Conservation (phyloP, 2,329 filamentous ascomycete species). For the Sodiomyces alkalinus region DNA sequence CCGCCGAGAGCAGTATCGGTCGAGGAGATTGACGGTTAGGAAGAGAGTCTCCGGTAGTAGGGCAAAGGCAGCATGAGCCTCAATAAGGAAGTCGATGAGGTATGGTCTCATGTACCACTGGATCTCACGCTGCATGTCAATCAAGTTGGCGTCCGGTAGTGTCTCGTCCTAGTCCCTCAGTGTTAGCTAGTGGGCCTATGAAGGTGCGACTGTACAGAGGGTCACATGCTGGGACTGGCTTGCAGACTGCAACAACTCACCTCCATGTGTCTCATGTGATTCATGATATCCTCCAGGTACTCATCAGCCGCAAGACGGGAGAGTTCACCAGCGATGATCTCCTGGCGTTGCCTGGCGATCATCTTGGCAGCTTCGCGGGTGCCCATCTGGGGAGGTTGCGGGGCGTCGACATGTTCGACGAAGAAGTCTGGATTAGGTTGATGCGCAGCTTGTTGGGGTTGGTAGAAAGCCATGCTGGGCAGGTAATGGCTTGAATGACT, state of each 20-base stretch:
- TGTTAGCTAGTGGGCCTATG: constrained; percentile 7
- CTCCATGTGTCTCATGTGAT: constrained; percentile 95
- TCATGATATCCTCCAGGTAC: constrained; percentile 86
- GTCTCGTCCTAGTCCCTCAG: constrained; percentile 51
- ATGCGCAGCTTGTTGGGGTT: constrained; percentile 15
- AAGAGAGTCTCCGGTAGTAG: constrained; percentile 90
- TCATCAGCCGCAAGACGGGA: constrained; percentile 75
- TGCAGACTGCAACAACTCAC: too few species aligned
- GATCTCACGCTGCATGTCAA: constrained; percentile 98
- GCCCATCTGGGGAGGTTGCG: constrained; percentile 40
- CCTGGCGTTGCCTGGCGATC: constrained; percentile 68
- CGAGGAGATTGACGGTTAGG: constrained; percentile 88
- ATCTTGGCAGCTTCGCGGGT: constrained; percentile 64
- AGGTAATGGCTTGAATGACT: constrained; percentile 8
- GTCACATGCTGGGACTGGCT: too few species aligned
- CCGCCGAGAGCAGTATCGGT: constrained; percentile 93
- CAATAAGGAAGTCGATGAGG: constrained; percentile 92
- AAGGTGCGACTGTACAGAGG: too few species aligned
- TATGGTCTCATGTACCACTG: constrained; percentile 99
- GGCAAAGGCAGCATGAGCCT: constrained; percentile 90
- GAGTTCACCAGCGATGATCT: constrained; percentile 77
- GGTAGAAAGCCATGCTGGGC: constrained; percentile 30
- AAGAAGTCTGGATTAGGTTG: constrained; percentile 35
- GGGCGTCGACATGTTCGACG: constrained; percentile 37
- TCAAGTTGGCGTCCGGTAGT: constrained; percentile 87